Evolutionary conservation across 2,329 filamentous ascomycete genomes (phyloP), one percentile per base, ranked within the genome.

Genomic region (Bertia moriformis): DNA sequence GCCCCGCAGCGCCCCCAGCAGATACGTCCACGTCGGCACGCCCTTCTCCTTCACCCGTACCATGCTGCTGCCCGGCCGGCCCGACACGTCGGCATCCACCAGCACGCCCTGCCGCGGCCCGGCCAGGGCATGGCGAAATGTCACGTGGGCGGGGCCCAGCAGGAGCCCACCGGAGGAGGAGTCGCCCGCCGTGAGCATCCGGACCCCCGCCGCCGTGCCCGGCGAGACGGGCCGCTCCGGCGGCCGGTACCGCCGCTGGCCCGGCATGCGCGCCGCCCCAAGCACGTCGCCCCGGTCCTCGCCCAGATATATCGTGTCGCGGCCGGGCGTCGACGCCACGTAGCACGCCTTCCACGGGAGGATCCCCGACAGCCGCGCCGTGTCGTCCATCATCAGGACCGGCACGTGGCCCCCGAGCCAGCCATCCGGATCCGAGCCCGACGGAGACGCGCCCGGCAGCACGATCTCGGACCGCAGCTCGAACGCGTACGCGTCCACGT

Each of bases 261-360:
- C 59, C 10, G 63, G 63, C 45, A 67, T 50, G 15, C 58, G 54
- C 14, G 48, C 51, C 4, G 56, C 49, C 1, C 63, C 61, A 3
- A 68, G 45, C 4, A 67, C 61, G 35, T 66, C 62, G 39, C 56
- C 53, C 15, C 63, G 52, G 40, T 62, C 56, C 41, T 62, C 58
- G 14, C 63, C 63, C 27, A 67, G 39, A 53, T 58, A 63, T 7
- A 66, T 27, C 14, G 46, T 43, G 27, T 46, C 48, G 33, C 46
- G 50, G 1, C 52, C 55, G 1, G 65, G 64, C 4, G 58, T 58
- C n/a, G 52, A 54, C 15, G 58, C 55, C 15, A 61, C 39, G 44
- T 67, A 67, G 44, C 55, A 61, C 4, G 51, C 51, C 15, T 60
- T 51, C 43, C 66, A 63, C 7, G 64, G 62, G 18, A 66, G 29